phyloP scores from a whole-genome alignment of 176 grass and related monocot genomes.

The Juncus inflexus region DNA sequence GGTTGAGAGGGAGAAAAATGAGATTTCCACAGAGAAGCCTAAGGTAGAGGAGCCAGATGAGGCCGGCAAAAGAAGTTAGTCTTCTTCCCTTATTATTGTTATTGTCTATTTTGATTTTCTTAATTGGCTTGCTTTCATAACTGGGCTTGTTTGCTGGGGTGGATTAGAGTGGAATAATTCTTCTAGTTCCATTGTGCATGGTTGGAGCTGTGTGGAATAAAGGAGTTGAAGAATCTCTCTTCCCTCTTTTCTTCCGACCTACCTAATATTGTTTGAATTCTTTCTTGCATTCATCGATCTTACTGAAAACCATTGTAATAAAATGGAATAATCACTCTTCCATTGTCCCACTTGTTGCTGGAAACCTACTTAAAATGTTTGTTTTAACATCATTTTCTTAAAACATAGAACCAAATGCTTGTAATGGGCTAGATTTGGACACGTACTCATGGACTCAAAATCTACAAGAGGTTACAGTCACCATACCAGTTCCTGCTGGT shows the following conservation, averaged over 20 bases:
- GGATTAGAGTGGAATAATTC: background rate
- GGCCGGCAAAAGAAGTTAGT: conserved; percentile 44
- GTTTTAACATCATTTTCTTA: background rate
- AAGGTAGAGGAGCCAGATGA: conserved; percentile 33
- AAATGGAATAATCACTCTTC: background rate
- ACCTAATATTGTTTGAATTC: too few relatives aligned
- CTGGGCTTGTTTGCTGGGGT: background rate
- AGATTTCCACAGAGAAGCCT: conserved; percentile 29
- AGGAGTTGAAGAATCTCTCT: background rate
- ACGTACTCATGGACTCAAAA: conserved; percentile 95
- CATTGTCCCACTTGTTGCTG: background rate
- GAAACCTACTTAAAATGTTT: background rate
- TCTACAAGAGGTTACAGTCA: conserved; percentile 72
- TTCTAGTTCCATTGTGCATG: too few relatives aligned
- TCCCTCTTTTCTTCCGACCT: background rate
- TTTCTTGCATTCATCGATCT: too few relatives aligned
- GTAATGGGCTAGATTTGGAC: conserved; percentile 95
- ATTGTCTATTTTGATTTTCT: conserved; percentile 6
- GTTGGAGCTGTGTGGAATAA: too few relatives aligned
- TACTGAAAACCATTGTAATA: background rate
- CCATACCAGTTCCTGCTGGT: conserved; percentile 68
- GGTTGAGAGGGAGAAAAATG: conserved; percentile 16
- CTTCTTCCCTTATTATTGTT: background rate
- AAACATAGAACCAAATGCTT: conserved; percentile 67
- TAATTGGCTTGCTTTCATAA: background rate